A percentile compares a stretch with the other conserved stretches of the same genome.
Evolutionary conservation across 139 green algal genomes (phyloP).

Genomic region (Micractinium conductrix): DNA sequence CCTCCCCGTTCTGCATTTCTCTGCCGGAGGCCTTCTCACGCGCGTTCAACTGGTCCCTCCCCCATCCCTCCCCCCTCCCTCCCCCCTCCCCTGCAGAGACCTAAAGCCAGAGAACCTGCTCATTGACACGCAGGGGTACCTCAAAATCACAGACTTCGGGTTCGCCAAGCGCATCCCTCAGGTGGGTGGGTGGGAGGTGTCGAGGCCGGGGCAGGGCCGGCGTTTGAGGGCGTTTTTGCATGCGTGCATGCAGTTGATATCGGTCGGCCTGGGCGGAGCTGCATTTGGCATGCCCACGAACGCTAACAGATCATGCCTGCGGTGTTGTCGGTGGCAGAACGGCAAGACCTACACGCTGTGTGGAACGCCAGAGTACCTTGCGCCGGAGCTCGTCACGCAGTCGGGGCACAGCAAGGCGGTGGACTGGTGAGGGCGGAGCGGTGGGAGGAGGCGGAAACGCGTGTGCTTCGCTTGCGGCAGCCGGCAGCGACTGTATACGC

Average conservation of each 20-base stretch:
- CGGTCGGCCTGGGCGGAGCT: too few species aligned
- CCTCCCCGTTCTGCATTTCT: too few species aligned
- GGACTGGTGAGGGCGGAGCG: slow-evolving; percentile 93
- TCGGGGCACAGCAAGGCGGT: slow-evolving; percentile 79
- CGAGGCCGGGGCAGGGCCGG: too few species aligned
- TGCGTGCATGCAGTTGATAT: too few species aligned
- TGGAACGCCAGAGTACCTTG: slow-evolving; percentile 96
- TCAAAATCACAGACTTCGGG: slow-evolving; percentile 91
- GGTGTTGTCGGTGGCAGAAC: not conserved
- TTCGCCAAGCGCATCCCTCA: slow-evolving; percentile 86
- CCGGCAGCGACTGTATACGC: too few species aligned
- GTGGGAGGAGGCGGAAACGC: too few species aligned
- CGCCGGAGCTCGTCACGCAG: slow-evolving; percentile 89
- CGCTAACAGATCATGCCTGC: not conserved
- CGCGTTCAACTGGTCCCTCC: not conserved
- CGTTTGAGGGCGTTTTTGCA: too few species aligned
- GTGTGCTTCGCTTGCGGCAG: too few species aligned
- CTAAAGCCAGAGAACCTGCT: slow-evolving; percentile 84
- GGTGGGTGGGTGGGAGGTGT: slow-evolving; percentile 27
- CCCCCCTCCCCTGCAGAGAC: slow-evolving; percentile 53
- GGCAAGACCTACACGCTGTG: slow-evolving; percentile 92
- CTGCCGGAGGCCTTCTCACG: too few species aligned
- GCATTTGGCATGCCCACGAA: not conserved
- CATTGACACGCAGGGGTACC: slow-evolving; percentile 67
- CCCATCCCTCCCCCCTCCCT: not conserved